Evolutionary conservation across 2,329 filamentous ascomycete species (phyloP).

Genomic region (Blastomyces parvus): DNA sequence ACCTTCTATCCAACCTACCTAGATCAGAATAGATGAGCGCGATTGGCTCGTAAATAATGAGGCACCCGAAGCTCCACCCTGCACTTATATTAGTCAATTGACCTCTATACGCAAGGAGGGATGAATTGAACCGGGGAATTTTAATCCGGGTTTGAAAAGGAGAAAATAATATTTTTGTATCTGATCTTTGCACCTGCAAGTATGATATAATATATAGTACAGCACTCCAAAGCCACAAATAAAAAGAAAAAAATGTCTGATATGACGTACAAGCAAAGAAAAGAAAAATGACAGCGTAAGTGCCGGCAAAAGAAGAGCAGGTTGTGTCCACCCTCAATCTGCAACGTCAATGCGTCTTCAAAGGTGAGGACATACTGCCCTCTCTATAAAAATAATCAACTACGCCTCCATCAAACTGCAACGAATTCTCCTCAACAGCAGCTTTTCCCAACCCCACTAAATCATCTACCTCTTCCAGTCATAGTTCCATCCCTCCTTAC

Average conservation of each 20-base stretch:
- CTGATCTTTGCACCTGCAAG: neutral
- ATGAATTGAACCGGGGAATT: neutral
- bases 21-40: neutral
- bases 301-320: neutral
- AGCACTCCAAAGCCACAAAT: neutral
- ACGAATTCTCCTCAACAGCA: neutral
- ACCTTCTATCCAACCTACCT: neutral
- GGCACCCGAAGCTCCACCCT: neutral
- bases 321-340: neutral
- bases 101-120: neutral
- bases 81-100: neutral
- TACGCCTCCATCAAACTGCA: neutral
- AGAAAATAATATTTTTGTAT: neutral
- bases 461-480: constrained; percentile 60
- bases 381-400: neutral
- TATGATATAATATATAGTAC: neutral
- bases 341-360: neutral
- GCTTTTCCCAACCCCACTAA: constrained; percentile 1
- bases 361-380: neutral
- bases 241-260: neutral
- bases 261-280: neutral
- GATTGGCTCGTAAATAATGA: neutral
- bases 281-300: neutral
- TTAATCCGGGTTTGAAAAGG: neutral
- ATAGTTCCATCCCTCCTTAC: constrained; percentile 78